phyloP scores from a whole-genome alignment of 2,329 filamentous ascomycete genomes.

The Stachybotrys elegans region DNA sequence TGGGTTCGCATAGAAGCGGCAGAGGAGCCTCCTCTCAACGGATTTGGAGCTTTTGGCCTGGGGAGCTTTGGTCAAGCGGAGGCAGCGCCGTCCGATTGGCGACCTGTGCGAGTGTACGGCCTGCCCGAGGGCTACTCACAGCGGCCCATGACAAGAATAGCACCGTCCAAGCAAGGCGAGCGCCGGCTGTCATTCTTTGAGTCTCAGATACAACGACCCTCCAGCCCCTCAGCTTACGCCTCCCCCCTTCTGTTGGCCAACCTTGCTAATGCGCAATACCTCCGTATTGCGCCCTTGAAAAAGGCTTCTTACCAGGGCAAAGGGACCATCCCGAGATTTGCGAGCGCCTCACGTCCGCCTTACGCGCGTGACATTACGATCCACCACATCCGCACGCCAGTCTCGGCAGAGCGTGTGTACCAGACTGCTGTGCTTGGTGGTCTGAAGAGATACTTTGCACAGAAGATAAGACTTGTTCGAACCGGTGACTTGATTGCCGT shows the following conservation, averaged over 20 bases:
- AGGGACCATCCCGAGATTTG: slow-evolving; percentile 51
- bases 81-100: slow-evolving; percentile 63
- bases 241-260: slow-evolving; percentile 88
- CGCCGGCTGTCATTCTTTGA: slow-evolving; percentile 60
- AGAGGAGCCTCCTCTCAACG: slow-evolving; percentile 66
- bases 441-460: slow-evolving; percentile 83
- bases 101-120: slow-evolving; percentile 83
- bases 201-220: slow-evolving; percentile 58
- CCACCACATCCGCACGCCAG: slow-evolving; percentile 80
- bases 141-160: slow-evolving; percentile 56
- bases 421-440: slow-evolving; percentile 84
- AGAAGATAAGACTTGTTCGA: slow-evolving; percentile 75
- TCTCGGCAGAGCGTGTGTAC: slow-evolving; percentile 78
- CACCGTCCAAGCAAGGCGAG: slow-evolving; percentile 46
- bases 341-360: slow-evolving; percentile 49
- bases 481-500: slow-evolving; percentile 86
- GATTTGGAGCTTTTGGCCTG: slow-evolving; percentile 61
- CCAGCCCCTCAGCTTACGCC: slow-evolving; percentile 62
- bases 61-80: slow-evolving; percentile 52
- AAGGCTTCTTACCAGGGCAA: slow-evolving; percentile 43
- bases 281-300: slow-evolving; percentile 71
- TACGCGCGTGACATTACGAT: slow-evolving; percentile 75
- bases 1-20: slow-evolving; percentile 85
- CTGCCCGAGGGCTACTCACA: slow-evolving; percentile 70
- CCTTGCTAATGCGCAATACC: slow-evolving; percentile 69